Conservation (phyloP, 2,329 filamentous ascomycete species). For the Fusarium piperis region DNA sequence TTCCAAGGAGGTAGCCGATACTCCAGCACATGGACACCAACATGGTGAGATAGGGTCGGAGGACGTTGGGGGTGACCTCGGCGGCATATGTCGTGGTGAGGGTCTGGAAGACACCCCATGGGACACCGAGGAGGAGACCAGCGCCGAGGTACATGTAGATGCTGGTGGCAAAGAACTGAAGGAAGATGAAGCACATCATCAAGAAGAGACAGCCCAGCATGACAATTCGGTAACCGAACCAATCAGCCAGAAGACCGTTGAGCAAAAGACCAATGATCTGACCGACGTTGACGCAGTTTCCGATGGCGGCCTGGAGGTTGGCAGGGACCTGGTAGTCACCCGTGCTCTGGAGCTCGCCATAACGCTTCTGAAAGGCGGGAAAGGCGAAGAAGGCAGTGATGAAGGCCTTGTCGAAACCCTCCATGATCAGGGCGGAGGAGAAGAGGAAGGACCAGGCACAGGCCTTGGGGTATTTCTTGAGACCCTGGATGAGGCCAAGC, state of each 20-base stretch:
- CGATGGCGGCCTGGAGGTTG: slow-evolving; percentile 60
- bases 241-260: slow-evolving; percentile 58
- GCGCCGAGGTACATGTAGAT: slow-evolving; percentile 54
- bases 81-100: slow-evolving; percentile 59
- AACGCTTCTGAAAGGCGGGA: slow-evolving; percentile 49
- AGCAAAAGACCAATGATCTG: slow-evolving; percentile 60
- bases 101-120: slow-evolving; percentile 59
- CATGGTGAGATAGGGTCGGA: slow-evolving; percentile 58
- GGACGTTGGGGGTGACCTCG: slow-evolving; percentile 54
- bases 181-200: slow-evolving; percentile 57
- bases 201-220: slow-evolving; percentile 53
- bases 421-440: slow-evolving; percentile 52
- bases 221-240: slow-evolving; percentile 55
- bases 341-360: slow-evolving; percentile 46
- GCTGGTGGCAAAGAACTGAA: slow-evolving; percentile 57
- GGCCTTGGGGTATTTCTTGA: slow-evolving; percentile 52
- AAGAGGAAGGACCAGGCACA: slow-evolving; percentile 50
- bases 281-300: slow-evolving; percentile 57
- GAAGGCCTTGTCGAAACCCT: slow-evolving; percentile 52
- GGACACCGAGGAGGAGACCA: slow-evolving; percentile 58
- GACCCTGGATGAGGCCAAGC: slow-evolving; percentile 45
- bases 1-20: slow-evolving; percentile 57
- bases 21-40: slow-evolving; percentile 61
- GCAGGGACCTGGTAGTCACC: slow-evolving; percentile 57
- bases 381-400: slow-evolving; percentile 54